Percentiles rank a stretch among this genome's conserved stretches.
Evolutionary conservation across 306 rosid genomes (phyloP).

Genomic region (Lithocarpus polystachyus): DNA sequence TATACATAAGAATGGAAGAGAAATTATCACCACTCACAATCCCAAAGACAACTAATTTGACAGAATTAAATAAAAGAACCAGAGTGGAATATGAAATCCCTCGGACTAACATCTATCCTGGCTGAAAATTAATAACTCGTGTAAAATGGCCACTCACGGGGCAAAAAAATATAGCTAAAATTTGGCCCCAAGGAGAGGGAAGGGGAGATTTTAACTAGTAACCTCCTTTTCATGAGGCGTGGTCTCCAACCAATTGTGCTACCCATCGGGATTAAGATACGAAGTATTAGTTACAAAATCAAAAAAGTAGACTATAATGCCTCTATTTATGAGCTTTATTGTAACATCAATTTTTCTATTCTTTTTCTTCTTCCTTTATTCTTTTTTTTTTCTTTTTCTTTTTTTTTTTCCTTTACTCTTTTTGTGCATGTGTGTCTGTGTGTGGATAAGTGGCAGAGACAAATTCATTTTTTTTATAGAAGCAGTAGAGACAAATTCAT

Average conservation of each 20-base stretch:
- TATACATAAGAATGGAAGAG: conserved; percentile 7
- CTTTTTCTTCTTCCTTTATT: neutral
- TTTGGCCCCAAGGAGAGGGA: too few relatives aligned
- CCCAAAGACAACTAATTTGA: neutral
- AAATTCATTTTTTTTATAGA: too few relatives aligned
- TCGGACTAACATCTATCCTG: neutral
- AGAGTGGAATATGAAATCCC: neutral
- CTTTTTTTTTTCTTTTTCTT: neutral
- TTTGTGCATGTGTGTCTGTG: too few relatives aligned
- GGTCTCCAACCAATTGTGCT: too few relatives aligned
- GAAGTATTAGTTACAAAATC: neutral
- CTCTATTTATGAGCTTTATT: neutral
- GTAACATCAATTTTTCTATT: neutral
- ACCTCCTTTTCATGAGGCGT: too few relatives aligned
- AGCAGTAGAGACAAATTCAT: neutral
- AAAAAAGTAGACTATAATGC: neutral
- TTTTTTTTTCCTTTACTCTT: too few relatives aligned
- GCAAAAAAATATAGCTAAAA: too few relatives aligned
- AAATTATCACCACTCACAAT: conserved; percentile 1
- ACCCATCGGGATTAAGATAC: neutral
- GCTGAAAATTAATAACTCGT: neutral
- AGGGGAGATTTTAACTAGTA: too few relatives aligned
- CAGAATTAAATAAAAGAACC: neutral
- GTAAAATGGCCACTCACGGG: neutral
- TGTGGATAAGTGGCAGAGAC: neutral